These are phyloP conservation scores for Solanum chacoense DNA, from an alignment of 305 asterid species.

Conservation along the genomic window DNA sequence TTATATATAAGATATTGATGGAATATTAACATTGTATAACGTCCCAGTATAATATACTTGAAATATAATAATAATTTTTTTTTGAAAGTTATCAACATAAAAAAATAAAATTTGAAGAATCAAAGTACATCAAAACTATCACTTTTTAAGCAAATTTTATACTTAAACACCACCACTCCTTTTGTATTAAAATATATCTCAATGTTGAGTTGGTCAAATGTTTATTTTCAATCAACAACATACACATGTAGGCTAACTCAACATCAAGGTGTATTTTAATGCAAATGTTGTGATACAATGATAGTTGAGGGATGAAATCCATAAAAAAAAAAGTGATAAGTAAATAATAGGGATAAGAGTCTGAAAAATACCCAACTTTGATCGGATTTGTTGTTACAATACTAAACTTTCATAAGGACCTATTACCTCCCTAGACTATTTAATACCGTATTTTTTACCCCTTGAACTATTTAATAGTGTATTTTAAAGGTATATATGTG, in stretches of 20 bases:
- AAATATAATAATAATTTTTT: not conserved
- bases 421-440: too few relatives aligned
- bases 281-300: not conserved
- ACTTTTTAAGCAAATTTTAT: not conserved
- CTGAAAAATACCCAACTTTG: too few relatives aligned
- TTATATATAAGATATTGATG: not conserved
- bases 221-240: not conserved
- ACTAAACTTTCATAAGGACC: too few relatives aligned
- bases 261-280: not conserved
- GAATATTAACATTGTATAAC: not conserved
- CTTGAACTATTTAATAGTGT: too few relatives aligned
- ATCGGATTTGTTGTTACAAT: too few relatives aligned
- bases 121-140: not conserved
- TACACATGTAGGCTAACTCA: not conserved
- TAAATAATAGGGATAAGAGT: not conserved
- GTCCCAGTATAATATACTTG: not conserved
- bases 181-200: not conserved
- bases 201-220: not conserved
- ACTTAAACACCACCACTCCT: not conserved
- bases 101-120: not conserved
- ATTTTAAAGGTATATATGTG: too few relatives aligned
- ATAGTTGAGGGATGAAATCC: not conserved
- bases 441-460: too few relatives aligned
- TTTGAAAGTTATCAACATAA: not conserved
- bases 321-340: not conserved